These are phyloP conservation scores for Alternaria angustiovoidea DNA, from an alignment of 2,329 filamentous ascomycete species.

Conservation along the genomic window DNA sequence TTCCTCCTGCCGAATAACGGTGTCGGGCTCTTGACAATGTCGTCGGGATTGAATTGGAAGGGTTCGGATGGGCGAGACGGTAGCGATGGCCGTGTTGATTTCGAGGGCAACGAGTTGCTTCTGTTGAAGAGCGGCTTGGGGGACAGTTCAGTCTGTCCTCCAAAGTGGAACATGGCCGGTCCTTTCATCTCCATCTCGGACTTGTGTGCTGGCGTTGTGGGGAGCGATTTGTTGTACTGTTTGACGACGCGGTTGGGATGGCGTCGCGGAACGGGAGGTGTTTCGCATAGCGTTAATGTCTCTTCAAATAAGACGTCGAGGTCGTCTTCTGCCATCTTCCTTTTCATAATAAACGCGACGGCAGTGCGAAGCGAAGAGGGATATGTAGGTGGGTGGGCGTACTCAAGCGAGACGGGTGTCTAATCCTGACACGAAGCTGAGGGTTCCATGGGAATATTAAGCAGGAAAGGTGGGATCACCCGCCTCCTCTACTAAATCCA, in stretches of 20 bases:
- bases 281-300: slow-evolving; percentile 22
- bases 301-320: slow-evolving; percentile 22
- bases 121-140: slow-evolving; percentile 41
- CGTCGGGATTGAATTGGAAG: slow-evolving; percentile 6
- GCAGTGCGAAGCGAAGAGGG: slow-evolving; percentile 8
- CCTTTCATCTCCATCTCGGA: slow-evolving; percentile 18
- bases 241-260: slow-evolving; percentile 25
- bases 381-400: slow-evolving; percentile 3
- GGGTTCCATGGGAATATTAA: slow-evolving; percentile 30
- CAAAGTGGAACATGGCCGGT: slow-evolving; percentile 18
- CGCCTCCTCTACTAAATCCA: slow-evolving; percentile 23
- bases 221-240: slow-evolving; percentile 24
- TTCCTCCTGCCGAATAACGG: slow-evolving; percentile 9
- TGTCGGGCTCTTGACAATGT: slow-evolving; percentile 8
- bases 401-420: slow-evolving; percentile 21
- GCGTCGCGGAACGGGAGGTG: slow-evolving; percentile 26
- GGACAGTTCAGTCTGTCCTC: slow-evolving; percentile 19
- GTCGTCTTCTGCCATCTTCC: slow-evolving; percentile 17
- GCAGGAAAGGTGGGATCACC: slow-evolving; percentile 29
- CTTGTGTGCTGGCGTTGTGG: slow-evolving; percentile 13
- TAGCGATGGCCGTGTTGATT: slow-evolving; percentile 16
- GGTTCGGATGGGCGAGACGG: slow-evolving; percentile 8
- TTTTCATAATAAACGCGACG: slow-evolving; percentile 19
- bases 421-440: slow-evolving; percentile 26
- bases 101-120: slow-evolving; percentile 24